A percentile compares a stretch with the other conserved stretches of the same genome.
Evolutionary conservation across 192 early-diverging fungal genomes (phyloP).

Genomic region (Backusella macrospora): DNA sequence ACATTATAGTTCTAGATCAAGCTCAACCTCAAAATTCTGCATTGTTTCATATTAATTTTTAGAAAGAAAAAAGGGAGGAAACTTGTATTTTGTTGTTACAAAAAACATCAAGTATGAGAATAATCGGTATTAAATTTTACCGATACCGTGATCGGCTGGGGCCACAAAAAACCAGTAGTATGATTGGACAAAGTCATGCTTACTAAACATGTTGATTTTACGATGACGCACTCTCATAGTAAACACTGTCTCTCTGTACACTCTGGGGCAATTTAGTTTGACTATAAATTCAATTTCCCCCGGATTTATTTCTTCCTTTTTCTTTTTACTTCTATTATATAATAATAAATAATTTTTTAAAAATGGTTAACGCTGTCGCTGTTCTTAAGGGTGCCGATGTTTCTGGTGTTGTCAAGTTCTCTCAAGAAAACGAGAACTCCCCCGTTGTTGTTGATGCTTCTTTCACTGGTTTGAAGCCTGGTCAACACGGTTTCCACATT

Average conservation of each 20-base stretch:
- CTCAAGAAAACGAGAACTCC: slow-evolving; percentile 62
- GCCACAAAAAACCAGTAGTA: background rate
- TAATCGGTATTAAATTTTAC: slow-evolving; percentile 1
- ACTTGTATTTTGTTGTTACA: too few species aligned
- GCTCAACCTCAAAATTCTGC: too few species aligned
- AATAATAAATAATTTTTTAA: background rate
- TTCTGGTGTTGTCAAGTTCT: slow-evolving; percentile 72
- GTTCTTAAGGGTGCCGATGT: slow-evolving; percentile 73
- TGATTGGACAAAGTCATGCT: background rate
- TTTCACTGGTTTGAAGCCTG: slow-evolving; percentile 65
- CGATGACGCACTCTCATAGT: slow-evolving; percentile 8
- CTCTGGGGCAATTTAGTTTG: slow-evolving; percentile 4
- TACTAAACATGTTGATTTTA: slow-evolving; percentile 1
- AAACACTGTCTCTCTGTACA: background rate
- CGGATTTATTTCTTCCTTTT: slow-evolving; percentile 5
- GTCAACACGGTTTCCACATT: slow-evolving; percentile 89
- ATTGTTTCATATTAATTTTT: too few species aligned
- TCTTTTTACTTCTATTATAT: background rate
- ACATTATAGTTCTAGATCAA: too few species aligned
- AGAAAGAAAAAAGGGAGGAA: too few species aligned
- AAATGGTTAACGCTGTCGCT: slow-evolving; percentile 62
- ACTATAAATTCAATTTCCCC: slow-evolving; percentile 14
- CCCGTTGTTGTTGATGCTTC: slow-evolving; percentile 59
- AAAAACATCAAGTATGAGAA: slow-evolving; percentile 1
- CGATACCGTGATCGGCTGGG: background rate